Evolutionary conservation across 108 stramenopile genomes (phyloP), one percentile per base, ranked within the genome.

Genomic region (Cyclotella cryptica): DNA sequence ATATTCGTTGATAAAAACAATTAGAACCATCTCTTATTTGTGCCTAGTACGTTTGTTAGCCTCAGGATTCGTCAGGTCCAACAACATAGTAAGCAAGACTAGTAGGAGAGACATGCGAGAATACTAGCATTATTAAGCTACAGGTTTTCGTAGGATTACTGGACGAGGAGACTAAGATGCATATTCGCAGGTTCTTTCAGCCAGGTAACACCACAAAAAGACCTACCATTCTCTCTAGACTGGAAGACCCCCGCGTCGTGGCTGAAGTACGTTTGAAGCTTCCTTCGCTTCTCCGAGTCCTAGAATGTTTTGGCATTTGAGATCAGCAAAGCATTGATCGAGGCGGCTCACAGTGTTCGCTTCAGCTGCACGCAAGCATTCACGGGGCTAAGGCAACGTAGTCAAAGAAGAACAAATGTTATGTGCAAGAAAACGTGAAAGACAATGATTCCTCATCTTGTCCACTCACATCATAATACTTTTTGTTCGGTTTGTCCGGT

Each of bases 401-500:
- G 41, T 24, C 42, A 47, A 45, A 22, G 71, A 64, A 13, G 18
- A 47, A 66, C n/a, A 53, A 9, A 13, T 21, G 17, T 15, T 54
- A 68, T 54, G 35, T 28, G 39, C 28, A 69, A 28, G 6, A 61
- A 60, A 47, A 51, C 15, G 47, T 19, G 49, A 24, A 7, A n/a
- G 9, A 49, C n/a, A 49, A 49, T 1, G 18, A 49, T 49, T 35
- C 35, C 35, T 35, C 4, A 35, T 35, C 35, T 35, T 35, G 35
- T 5, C 35, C 35, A 35, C 35, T 35, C 35, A 35, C 35, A 86
- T 98, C 98, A 86, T 98, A 98, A 88, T 96, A 97, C 88, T 97
- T 97, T 95, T 98, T 98, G 96, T 98, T 98, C 71, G 98, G 98
- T 90, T 97, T 97, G 71, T 97, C 96, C 14, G 70, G 88, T 52